Evolutionary conservation across 202 grass and related monocot genomes (phyloP), one percentile per base, ranked within the genome.

Genomic region (Saccharum hybrid): DNA sequence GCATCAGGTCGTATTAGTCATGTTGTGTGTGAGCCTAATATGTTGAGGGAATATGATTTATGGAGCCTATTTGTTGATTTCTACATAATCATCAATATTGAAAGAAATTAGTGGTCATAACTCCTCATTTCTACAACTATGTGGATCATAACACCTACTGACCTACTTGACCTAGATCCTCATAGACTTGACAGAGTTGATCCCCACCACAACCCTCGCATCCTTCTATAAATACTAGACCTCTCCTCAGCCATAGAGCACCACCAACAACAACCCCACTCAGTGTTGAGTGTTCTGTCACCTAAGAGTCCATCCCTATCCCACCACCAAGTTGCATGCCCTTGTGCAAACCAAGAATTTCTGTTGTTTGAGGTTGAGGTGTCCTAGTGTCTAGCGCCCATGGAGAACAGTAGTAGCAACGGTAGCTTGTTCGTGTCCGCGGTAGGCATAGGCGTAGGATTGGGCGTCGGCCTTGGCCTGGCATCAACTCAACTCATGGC

Each of bases 381-480:
- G 26, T 52, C 14, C 39, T 21, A 56, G 2, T 57, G 19, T 57
- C 19, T 9, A 21, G 22, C 2, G 6, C 34, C 56, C 43, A 98
- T 94, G 96, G 91, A 94, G 85, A n/a, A 11, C 2, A 4, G 22
- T 9, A 54, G 71, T 10, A 11, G 74, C 36, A 22, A 36, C 74
- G 63, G 72, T 38, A 75, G 60, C 9, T 68, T 95, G 12, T 57
- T 98, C 14, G 79, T 89, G 40, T 93, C 91, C 33, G 91, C 83
- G 19, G 21, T 97, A 0, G 87, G 87, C 18, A 57, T 89, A 3
- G 87, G 87, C 36, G 40, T 87, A n/a, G 79, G 79, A 10, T 4
- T 88, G 15, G 81, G 81, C 8, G 7, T 80, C 8, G 88, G 95
- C 10, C 26, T 95, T 59, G 90, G 89, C 34, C 74, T 98, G 10